phyloP scores from a whole-genome alignment of 225 moss, liverwort and hornwort genomes.

The Takakia lepidozioides region DNA sequence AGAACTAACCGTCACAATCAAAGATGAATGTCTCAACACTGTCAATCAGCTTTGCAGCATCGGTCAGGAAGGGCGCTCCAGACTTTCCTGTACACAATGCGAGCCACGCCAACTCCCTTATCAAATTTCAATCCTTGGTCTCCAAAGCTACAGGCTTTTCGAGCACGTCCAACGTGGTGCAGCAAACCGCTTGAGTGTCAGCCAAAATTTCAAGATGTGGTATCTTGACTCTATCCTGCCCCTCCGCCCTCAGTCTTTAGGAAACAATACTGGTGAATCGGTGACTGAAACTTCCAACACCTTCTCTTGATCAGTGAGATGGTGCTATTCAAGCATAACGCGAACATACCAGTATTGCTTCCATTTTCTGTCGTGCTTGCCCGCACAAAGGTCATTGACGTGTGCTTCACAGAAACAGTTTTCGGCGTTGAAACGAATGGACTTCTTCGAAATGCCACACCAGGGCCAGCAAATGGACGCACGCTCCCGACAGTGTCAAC shows the following conservation, averaged over 20 bases:
- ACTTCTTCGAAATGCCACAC: background rate
- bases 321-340: too few relatives aligned
- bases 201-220: too few relatives aligned
- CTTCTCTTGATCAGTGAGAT: too few relatives aligned
- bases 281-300: too few relatives aligned
- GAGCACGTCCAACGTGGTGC: too few relatives aligned
- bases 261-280: too few relatives aligned
- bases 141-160: too few relatives aligned
- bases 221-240: too few relatives aligned
- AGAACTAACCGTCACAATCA: constrained; percentile 65
- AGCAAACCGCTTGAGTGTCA: background rate
- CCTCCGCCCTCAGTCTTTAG: too few relatives aligned
- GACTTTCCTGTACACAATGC: constrained; percentile 11
- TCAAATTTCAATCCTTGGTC: too few relatives aligned
- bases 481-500: background rate
- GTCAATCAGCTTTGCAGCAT: constrained; percentile 49
- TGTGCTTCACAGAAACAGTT: background rate
- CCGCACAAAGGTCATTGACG: background rate
- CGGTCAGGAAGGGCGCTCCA: constrained; percentile 46
- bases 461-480: background rate
- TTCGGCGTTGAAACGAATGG: background rate
- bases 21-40: constrained; percentile 80
- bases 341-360: background rate
- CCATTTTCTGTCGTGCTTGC: background rate
- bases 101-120: too few relatives aligned